Evolutionary conservation across 768 basidiomycete genomes (phyloP), one percentile per base, ranked within the genome.

Genomic region (Hypholoma sublateritium): DNA sequence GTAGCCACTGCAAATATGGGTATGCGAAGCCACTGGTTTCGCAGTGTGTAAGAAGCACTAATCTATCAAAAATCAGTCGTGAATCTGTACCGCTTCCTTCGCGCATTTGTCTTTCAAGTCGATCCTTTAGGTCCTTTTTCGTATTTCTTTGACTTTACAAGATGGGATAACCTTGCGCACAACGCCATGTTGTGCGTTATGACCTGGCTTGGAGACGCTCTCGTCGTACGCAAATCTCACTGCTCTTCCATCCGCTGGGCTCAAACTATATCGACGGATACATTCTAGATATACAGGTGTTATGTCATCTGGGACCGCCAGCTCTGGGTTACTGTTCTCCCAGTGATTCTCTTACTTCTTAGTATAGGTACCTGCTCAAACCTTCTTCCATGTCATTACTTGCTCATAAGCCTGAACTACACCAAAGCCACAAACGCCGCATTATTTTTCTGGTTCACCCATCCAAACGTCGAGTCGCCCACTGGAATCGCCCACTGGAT

Each of bases 141-240:
- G 14, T 70, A 67, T 32, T 63, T 68, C 55, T 57, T 55, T 43
- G 63, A 70, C 50, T 62, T 64, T 28, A 49, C 57, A n/a, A 48
- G 60, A 35, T 70, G 69, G 70, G 66, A 70, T 22, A 66, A 61
- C 47, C 36, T 62, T 25, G 57, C 62, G 13, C 59, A 66, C 55
- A 67, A 64, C 46, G 49, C 65, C 5, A 32, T 65, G 12, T 19
- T 67, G 6, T 69, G 65, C 19, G 35, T 66, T 9, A 65, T 69
- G 65, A 66, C 67, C 12, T 70, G 68, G 68, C 37, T 68, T 13
- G 71, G 69, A 7, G 69, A 72, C 44, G 55, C 57, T 32, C 62
- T 72, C 11, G 68, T 67, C 21, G 46, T 55, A 39, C 35, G 39
- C 9, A 9, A 32, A 7, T 7, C 5, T 7, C 5, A 32, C 12